These are phyloP conservation scores for Colletotrichum horii DNA, from an alignment of 2,329 filamentous ascomycete species.

Conservation along the genomic window DNA sequence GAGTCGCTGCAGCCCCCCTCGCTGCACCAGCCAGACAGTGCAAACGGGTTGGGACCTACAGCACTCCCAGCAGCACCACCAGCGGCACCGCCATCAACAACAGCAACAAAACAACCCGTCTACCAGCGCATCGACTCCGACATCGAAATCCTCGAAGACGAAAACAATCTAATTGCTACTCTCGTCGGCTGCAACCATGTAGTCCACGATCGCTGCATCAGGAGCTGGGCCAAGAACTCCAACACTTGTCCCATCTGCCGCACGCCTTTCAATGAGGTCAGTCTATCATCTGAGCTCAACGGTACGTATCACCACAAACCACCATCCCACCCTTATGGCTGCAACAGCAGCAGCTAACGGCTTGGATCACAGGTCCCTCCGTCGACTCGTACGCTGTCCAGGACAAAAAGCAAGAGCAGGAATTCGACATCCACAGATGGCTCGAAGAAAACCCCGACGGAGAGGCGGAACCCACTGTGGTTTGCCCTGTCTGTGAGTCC, in stretches of 20 bases:
- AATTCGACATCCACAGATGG: slow-evolving; percentile 81
- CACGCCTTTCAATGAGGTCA: slow-evolving; percentile 86
- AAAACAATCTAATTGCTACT: slow-evolving; percentile 57
- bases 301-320: slow-evolving; percentile 17
- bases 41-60: slow-evolving; percentile 25
- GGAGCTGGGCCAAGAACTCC: slow-evolving; percentile 93
- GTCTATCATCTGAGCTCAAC: slow-evolving; percentile 71
- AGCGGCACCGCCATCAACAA: slow-evolving; percentile 20
- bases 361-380: slow-evolving; percentile 49
- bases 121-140: slow-evolving; percentile 14
- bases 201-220: slow-evolving; percentile 90
- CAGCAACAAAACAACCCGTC: slow-evolving; percentile 25
- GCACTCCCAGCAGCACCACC: neutral
- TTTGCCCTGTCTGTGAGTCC: slow-evolving; percentile 86
- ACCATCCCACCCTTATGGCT: neutral
- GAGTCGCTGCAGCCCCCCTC: slow-evolving; percentile 57
- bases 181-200: slow-evolving; percentile 85
- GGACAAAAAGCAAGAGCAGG: slow-evolving; percentile 87
- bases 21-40: slow-evolving; percentile 26
- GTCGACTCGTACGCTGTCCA: slow-evolving; percentile 70
- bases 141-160: slow-evolving; percentile 25
- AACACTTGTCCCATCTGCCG: slow-evolving; percentile 99
- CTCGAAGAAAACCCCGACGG: slow-evolving; percentile 73
- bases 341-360: slow-evolving; percentile 24
- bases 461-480: slow-evolving; percentile 75